These are phyloP conservation scores for Aspergillus novofumigatus DNA, from an alignment of 2,329 filamentous ascomycete species.

Conservation along the genomic window DNA sequence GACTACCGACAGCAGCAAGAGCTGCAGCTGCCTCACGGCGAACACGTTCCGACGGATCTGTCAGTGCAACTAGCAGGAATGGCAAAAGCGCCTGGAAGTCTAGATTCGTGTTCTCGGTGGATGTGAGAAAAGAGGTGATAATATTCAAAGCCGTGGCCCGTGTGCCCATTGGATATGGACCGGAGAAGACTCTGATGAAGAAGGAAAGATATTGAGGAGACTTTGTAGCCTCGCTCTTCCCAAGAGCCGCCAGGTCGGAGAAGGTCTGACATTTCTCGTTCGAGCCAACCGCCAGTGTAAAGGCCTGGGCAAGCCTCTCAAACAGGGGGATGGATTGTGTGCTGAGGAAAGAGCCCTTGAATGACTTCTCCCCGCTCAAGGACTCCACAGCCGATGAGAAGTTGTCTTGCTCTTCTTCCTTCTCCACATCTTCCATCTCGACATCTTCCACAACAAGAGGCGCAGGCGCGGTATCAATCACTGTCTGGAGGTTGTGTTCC, in stretches of 20 bases:
- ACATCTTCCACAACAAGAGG: conserved; percentile 49
- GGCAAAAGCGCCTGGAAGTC: conserved; percentile 81
- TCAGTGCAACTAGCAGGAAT: conserved; percentile 70
- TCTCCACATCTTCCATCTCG: conserved; percentile 45
- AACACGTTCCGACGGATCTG: conserved; percentile 71
- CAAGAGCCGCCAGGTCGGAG: conserved; percentile 35
- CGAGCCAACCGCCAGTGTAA: conserved; percentile 31
- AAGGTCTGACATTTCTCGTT: conserved; percentile 32
- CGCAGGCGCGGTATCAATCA: conserved; percentile 57
- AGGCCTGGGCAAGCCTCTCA: conserved; percentile 35
- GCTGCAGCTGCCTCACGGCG: conserved; percentile 70
- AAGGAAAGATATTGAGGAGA: conserved; percentile 70
- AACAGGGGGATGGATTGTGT: conserved; percentile 31
- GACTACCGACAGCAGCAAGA: conserved; percentile 52
- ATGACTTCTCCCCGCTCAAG: conserved; percentile 24
- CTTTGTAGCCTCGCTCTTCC: conserved; percentile 45
- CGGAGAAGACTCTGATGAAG: conserved; percentile 70
- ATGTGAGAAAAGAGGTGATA: conserved; percentile 53
- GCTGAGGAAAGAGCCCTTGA: conserved; percentile 37
- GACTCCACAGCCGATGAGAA: conserved; percentile 33
- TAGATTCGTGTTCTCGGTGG: conserved; percentile 45
- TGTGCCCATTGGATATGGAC: conserved; percentile 64
- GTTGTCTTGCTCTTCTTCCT: conserved; percentile 22
- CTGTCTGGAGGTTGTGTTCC: conserved; percentile 69
- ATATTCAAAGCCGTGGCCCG: conserved; percentile 66